Percentiles rank a stretch among this genome's conserved stretches.
Conservation (phyloP, 2,329 filamentous ascomycete genomes). For the Pseudogymnoascus sp. region DNA sequence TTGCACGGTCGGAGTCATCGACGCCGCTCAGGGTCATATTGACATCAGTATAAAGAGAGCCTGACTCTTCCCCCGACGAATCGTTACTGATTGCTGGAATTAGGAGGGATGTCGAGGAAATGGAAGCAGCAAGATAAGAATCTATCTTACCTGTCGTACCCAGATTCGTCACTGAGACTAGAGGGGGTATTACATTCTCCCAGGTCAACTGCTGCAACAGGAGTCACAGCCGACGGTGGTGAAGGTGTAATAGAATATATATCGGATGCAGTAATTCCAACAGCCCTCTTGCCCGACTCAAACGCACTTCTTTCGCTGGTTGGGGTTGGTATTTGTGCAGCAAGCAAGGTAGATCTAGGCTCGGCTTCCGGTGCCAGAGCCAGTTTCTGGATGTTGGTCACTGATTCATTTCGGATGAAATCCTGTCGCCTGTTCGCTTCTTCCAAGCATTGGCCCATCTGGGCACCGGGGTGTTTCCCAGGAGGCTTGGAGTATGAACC, state of each 20-base stretch:
- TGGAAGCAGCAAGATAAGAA: background rate
- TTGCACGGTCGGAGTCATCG: background rate
- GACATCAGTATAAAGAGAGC: background rate
- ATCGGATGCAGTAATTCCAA: background rate
- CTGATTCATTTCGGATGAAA: background rate
- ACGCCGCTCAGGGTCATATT: too few species aligned
- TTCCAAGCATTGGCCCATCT: background rate
- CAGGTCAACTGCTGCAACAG: background rate
- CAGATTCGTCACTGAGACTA: background rate
- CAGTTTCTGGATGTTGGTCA: background rate
- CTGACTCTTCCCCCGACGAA: background rate
- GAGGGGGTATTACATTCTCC: background rate
- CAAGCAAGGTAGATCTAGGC: background rate
- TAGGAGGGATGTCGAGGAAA: background rate
- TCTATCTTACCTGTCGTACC: background rate
- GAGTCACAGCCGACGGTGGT: background rate
- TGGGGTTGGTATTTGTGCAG: background rate
- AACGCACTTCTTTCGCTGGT: background rate
- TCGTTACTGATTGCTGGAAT: background rate
- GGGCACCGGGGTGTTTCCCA: too few species aligned
- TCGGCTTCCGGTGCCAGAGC: background rate
- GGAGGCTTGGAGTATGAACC: background rate
- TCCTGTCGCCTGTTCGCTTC: background rate
- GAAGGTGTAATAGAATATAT: background rate
- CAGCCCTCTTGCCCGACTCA: background rate